Percentiles rank a stretch among this genome's conserved stretches.
Conservation (phyloP, 2,329 filamentous ascomycete genomes). For the Cytospora schulzeri region DNA sequence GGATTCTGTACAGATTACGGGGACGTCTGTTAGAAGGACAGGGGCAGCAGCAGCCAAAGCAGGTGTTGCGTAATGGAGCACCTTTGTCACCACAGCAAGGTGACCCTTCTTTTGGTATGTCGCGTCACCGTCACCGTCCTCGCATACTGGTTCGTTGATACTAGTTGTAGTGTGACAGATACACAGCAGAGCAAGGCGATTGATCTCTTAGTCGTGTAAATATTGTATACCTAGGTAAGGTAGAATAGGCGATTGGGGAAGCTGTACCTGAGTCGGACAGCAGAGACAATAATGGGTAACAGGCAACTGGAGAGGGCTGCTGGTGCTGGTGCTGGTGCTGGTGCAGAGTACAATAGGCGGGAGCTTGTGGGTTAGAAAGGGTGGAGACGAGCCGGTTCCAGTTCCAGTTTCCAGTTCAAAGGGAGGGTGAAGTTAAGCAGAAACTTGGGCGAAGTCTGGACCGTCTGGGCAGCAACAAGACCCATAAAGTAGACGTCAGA, state of each 20-base stretch:
- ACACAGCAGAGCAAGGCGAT: neutral
- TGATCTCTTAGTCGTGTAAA: neutral
- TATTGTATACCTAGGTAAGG: neutral
- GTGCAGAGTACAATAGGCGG: neutral
- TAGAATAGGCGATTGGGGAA: neutral
- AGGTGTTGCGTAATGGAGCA: neutral
- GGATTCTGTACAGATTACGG: neutral
- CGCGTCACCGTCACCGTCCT: neutral
- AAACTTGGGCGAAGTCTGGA: neutral
- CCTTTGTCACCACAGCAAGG: neutral
- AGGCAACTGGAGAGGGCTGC: too few species aligned
- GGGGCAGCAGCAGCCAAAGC: neutral
- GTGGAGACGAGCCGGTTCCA: constrained; percentile 13
- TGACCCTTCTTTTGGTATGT: neutral
- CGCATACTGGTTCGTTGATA: neutral
- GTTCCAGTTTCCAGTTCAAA: neutral
- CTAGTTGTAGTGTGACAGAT: neutral
- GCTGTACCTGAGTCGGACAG: neutral
- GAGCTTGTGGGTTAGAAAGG: neutral
- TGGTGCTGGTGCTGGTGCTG: neutral
- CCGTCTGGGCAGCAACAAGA: neutral
- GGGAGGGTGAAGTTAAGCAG: neutral
- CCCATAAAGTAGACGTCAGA: neutral
- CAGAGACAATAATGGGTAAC: constrained; percentile 4
- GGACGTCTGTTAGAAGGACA: neutral